Conservation (phyloP, 2,329 filamentous ascomycete species). For the Claviceps pazoutovae region DNA sequence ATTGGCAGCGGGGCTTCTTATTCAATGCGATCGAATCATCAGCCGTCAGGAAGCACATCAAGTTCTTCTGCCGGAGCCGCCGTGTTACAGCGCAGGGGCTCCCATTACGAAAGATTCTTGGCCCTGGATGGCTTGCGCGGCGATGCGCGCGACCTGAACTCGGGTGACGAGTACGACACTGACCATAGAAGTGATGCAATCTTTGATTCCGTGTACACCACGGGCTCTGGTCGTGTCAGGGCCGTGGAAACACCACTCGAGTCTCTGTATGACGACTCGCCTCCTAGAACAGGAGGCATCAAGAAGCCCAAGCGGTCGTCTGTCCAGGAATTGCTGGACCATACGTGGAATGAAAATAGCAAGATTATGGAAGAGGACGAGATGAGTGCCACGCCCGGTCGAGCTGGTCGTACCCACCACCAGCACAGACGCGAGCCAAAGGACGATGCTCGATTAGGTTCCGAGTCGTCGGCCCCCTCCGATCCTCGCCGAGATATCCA, state of each 20-base stretch:
- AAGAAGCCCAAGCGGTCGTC: slow-evolving; percentile 40
- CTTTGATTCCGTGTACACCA: slow-evolving; percentile 63
- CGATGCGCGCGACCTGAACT: slow-evolving; percentile 49
- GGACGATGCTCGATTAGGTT: slow-evolving; percentile 1
- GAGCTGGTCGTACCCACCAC: slow-evolving; percentile 15
- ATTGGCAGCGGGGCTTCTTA: slow-evolving; percentile 24
- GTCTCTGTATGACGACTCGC: slow-evolving; percentile 71
- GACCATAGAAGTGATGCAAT: slow-evolving; percentile 65
- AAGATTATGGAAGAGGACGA: slow-evolving; percentile 53
- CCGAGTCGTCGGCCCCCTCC: not conserved
- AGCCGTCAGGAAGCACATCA: slow-evolving; percentile 28
- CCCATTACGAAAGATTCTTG: slow-evolving; percentile 28
- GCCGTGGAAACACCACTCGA: slow-evolving; percentile 59
- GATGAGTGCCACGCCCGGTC: slow-evolving; percentile 36
- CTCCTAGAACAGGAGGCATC: slow-evolving; percentile 42
- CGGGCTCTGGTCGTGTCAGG: slow-evolving; percentile 51
- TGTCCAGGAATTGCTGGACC: slow-evolving; percentile 44
- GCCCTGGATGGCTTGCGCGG: slow-evolving; percentile 58
- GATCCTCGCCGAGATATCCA: slow-evolving; percentile 1
- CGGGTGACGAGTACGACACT: slow-evolving; percentile 62
- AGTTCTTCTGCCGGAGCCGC: slow-evolving; percentile 25
- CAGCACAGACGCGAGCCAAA: not conserved
- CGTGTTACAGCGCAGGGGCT: slow-evolving; percentile 23
- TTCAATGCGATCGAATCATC: slow-evolving; percentile 22
- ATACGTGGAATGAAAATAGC: slow-evolving; percentile 38